A percentile compares a stretch with the other conserved stretches of the same genome.
These are phyloP conservation scores for Amanita rimosa DNA, from an alignment of 768 basidiomycete genomes.

Conservation along the genomic window DNA sequence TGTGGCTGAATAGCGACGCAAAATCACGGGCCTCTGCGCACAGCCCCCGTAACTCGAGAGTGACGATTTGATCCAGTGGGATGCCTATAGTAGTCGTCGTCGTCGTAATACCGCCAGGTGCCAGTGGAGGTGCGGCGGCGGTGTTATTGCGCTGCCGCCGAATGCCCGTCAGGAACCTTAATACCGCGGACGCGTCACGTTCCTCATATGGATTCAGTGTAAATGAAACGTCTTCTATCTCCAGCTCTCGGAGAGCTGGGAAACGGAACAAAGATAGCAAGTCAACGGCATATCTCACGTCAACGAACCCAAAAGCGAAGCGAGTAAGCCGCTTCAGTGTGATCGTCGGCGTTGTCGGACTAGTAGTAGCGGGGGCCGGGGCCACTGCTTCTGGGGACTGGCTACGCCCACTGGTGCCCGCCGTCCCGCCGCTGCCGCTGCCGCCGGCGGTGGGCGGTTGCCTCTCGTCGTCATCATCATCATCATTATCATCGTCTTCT, in stretches of 20 bases:
- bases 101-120: too few species aligned
- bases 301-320: slow-evolving; percentile 33
- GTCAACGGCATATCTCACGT: slow-evolving; percentile 24
- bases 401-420: background rate
- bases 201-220: slow-evolving; percentile 7
- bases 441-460: too few species aligned
- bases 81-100: background rate
- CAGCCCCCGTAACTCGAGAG: slow-evolving; percentile 4
- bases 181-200: slow-evolving; percentile 3
- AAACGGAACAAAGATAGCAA: slow-evolving; percentile 27
- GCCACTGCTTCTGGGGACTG: background rate
- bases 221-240: slow-evolving; percentile 35
- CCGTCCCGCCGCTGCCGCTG: too few species aligned
- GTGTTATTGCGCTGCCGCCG: background rate
- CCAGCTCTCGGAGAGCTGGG: slow-evolving; percentile 24
- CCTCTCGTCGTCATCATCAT: background rate
- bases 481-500: too few species aligned
- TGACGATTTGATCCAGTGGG: background rate
- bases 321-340: slow-evolving; percentile 15
- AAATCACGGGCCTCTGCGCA: background rate
- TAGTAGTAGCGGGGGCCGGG: background rate
- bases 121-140: background rate
- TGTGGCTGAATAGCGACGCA: background rate
- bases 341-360: background rate
- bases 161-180: background rate